Evolutionary conservation across 257 asterid species (phyloP), one percentile per base, ranked within the genome.

Genomic region (Lycium barbarum): DNA sequence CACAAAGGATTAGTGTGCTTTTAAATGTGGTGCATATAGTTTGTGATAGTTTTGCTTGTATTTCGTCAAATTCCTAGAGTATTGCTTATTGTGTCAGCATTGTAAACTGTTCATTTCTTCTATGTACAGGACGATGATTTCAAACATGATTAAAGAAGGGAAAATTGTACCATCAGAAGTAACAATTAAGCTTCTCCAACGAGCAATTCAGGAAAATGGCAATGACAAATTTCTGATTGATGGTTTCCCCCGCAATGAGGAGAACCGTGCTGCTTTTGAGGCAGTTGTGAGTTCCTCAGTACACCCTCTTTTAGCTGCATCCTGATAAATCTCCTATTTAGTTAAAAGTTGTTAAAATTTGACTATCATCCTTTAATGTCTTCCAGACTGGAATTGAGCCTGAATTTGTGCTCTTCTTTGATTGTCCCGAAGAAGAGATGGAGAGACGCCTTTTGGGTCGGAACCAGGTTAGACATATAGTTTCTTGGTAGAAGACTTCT

Each of bases 201-300:
- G 88, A 87, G 98, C 98, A 81, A 95, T 95, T 83, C 81, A 82
- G 83, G 97, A 93, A 91, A 90, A 67, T 70, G 93, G 83, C 70
- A 94, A 95, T 51, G 97, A 94, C 88, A 95, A 95, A 83, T 95
- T 94, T 89, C 98, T 94, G n/a, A 94, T 95, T 85, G 99, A 95
- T 86, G 99, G 99, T 12, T 94, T 95, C 87, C 99, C 98, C 74
- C 97, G 99, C 68, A 94, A 94, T 84, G 98, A 95, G 92, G 98
- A 95, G 90, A 95, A 95, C 78, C 97, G 97, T 84, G 95, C 94
- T 66, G 93, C 95, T 58, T 95, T 95, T 89, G 99, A 94, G 91
- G 79, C 87, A 66, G 96, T 92, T 10, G 97, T 94, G 89, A 92
- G 94, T 90, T 74, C 84, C 55, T 43, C 9, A 26, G 14, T 53